Percentiles rank a stretch among this genome's conserved stretches.
Evolutionary conservation across 2,329 filamentous ascomycete genomes (phyloP).

Genomic region (Hypomyces rosellus): DNA sequence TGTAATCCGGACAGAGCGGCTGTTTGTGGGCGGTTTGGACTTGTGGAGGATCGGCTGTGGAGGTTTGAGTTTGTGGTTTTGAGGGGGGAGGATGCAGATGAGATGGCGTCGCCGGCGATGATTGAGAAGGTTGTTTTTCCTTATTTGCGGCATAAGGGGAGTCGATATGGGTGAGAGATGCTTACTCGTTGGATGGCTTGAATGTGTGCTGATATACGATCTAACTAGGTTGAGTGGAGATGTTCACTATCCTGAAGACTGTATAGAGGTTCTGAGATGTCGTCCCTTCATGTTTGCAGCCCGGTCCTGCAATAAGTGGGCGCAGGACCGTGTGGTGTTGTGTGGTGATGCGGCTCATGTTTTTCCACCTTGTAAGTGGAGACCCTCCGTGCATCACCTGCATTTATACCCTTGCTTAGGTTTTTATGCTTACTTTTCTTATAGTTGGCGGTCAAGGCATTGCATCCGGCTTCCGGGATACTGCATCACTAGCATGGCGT

Average conservation of each 20-base stretch:
- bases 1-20: constrained; percentile 36
- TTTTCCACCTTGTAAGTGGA: constrained; percentile 33
- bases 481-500: constrained; percentile 28
- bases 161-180: constrained; percentile 10
- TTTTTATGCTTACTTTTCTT: too few species aligned
- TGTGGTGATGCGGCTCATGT: constrained; percentile 46
- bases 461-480: constrained; percentile 29
- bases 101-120: constrained; percentile 19
- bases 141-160: constrained; percentile 21
- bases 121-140: constrained; percentile 14
- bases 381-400: too few species aligned
- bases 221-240: not conserved
- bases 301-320: constrained; percentile 42
- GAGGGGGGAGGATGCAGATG: constrained; percentile 4
- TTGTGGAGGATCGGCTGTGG: constrained; percentile 34
- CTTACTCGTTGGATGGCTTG: too few species aligned
- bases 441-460: constrained; percentile 30
- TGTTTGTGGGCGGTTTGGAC: constrained; percentile 40
- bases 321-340: constrained; percentile 33
- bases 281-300: constrained; percentile 36
- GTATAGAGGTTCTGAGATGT: constrained; percentile 39
- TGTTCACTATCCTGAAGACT: constrained; percentile 26
- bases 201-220: too few species aligned
- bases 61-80: constrained; percentile 29
- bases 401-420: too few species aligned